Percentiles rank a stretch among this genome's conserved stretches.
Conservation (phyloP, 148 eudicot genomes). For the Rhododendron griersonianum region DNA sequence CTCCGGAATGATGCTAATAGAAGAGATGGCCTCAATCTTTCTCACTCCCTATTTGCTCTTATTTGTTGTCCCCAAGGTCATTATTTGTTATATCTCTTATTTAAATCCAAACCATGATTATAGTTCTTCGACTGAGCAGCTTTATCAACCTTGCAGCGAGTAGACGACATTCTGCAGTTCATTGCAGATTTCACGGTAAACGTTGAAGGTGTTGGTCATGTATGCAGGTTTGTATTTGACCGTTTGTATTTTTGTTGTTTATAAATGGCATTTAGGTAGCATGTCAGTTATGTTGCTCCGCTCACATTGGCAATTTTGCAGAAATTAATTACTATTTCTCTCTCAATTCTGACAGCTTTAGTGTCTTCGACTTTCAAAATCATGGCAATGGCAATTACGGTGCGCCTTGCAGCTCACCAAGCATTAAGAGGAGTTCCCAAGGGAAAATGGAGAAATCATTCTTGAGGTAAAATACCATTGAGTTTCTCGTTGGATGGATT, state of each 20-base stretch:
- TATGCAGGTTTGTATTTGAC: constrained; percentile 65
- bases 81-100: constrained; percentile 5
- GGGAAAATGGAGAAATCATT: constrained; percentile 99
- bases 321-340: neutral
- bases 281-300: neutral
- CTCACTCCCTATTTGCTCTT: constrained; percentile 86
- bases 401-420: constrained; percentile 56
- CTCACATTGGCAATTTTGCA: neutral
- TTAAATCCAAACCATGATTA: neutral
- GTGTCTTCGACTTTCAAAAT: constrained; percentile 67
- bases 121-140: constrained; percentile 9
- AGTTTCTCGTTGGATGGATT: neutral
- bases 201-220: constrained; percentile 91
- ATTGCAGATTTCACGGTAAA: constrained; percentile 74
- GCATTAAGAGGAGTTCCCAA: constrained; percentile 73
- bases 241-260: neutral
- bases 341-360: constrained; percentile 50
- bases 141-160: constrained; percentile 49
- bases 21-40: constrained; percentile 97
- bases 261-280: neutral
- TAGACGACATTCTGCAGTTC: constrained; percentile 79
- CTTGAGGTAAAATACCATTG: constrained; percentile 47
- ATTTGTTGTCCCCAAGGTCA: constrained; percentile 84
- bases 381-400: constrained; percentile 84
- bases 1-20: constrained; percentile 89